Percentiles rank a stretch among this genome's conserved stretches.
Evolutionary conservation across 495 filamentous ascomycete genomes (phyloP).

Genomic region (Hyaloscypha hepaticicola): DNA sequence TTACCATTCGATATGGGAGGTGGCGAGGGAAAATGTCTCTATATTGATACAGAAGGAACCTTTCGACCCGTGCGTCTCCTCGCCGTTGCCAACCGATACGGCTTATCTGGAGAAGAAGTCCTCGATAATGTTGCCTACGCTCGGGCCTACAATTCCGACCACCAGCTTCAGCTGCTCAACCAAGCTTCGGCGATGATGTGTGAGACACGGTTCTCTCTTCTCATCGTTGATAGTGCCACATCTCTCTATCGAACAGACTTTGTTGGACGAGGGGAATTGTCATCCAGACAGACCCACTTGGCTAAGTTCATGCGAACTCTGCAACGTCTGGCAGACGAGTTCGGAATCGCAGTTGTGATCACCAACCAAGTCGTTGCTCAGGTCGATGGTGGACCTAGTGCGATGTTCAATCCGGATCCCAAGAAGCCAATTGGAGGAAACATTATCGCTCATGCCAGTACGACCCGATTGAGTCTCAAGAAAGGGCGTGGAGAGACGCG

Average conservation of each 20-base stretch:
- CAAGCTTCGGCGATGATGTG: constrained; percentile 99
- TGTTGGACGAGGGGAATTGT: constrained; percentile 88
- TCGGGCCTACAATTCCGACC: constrained; percentile 96
- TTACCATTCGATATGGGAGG: constrained; percentile 98
- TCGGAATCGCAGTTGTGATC: constrained; percentile 97
- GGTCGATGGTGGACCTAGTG: constrained; percentile 89
- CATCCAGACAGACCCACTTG: constrained; percentile 83
- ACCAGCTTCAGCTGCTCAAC: constrained; percentile 90
- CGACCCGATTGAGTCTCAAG: constrained; percentile 84
- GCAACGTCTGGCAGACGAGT: constrained; percentile 93
- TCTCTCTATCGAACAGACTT: constrained; percentile 96
- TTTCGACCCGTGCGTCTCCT: constrained; percentile 91
- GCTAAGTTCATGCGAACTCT: constrained; percentile 97
- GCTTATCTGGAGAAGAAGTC: constrained; percentile 93
- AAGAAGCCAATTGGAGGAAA: constrained; percentile 99
- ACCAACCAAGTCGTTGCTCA: constrained; percentile 98
- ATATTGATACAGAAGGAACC: constrained; percentile 97
- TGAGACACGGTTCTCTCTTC: constrained; percentile 92
- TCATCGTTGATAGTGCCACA: constrained; percentile 93
- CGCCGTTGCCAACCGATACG: constrained; percentile 89
- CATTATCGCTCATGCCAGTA: constrained; percentile 96
- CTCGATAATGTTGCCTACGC: constrained; percentile 98
- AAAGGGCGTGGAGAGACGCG: constrained; percentile 94
- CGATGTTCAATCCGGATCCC: constrained; percentile 98
- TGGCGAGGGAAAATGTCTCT: constrained; percentile 97